Evolutionary conservation across 1,284 basidiomycete genomes (phyloP).

Genomic region (Microbotryum violaceum): DNA sequence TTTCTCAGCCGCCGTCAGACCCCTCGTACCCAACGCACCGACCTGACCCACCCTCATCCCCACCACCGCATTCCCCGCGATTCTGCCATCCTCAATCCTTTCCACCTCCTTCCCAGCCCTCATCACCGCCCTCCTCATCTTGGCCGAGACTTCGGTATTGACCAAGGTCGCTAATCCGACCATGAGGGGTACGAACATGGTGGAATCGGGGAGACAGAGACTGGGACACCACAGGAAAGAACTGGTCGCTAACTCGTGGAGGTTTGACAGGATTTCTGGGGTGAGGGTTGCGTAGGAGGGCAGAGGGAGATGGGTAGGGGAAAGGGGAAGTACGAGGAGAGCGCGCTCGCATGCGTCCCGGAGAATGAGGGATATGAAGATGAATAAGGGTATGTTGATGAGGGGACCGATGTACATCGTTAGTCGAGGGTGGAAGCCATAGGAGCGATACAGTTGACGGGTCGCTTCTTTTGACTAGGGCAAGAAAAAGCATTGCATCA

Average conservation of each 20-base stretch:
- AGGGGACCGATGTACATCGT: conserved; percentile 58
- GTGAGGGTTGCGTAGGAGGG: conserved; percentile 34
- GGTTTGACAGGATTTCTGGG: conserved; percentile 36
- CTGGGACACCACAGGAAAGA: conserved; percentile 64
- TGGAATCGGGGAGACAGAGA: conserved; percentile 61
- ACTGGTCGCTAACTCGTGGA: conserved; percentile 55
- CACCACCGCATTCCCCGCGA: too few species aligned
- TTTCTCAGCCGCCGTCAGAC: conserved; percentile 17
- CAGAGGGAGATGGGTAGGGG: neutral
- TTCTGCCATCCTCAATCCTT: neutral
- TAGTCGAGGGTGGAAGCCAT: conserved; percentile 53
- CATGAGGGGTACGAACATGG: conserved; percentile 58
- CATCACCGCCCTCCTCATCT: conserved; percentile 4
- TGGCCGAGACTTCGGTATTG: conserved; percentile 57
- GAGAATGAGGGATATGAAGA: conserved; percentile 56
- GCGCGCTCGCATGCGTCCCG: conserved; percentile 44
- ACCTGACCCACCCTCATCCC: neutral
- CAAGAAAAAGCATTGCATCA: too few species aligned
- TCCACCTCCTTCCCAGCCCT: neutral
- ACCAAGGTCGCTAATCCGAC: conserved; percentile 65
- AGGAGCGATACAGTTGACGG: conserved; percentile 52
- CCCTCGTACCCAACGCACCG: neutral
- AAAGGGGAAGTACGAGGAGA: conserved; percentile 6
- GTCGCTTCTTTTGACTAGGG: conserved; percentile 52
- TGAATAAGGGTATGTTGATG: conserved; percentile 64